Conservation (phyloP, 2,329 filamentous ascomycete genomes). For the Aspergillus bombycis region DNA sequence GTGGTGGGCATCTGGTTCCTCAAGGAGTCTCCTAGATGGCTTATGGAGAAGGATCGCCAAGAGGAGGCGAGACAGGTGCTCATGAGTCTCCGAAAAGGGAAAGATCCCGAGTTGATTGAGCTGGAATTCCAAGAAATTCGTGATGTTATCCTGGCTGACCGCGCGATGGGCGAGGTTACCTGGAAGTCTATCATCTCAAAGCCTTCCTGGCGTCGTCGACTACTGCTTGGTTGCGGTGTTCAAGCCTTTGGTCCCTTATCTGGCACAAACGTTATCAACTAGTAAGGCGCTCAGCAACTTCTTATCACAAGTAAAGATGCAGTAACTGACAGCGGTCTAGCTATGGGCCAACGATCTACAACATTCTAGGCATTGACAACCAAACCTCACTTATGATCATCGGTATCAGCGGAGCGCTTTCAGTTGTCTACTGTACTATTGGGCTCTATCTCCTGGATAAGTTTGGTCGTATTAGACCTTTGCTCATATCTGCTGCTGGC, state of each 20-base stretch:
- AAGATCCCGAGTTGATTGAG: conserved; percentile 33
- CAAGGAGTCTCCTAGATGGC: conserved; percentile 31
- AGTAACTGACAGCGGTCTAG: neutral
- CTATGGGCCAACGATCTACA: conserved; percentile 49
- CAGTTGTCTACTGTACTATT: conserved; percentile 50
- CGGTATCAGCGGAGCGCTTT: conserved; percentile 53
- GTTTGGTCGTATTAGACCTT: conserved; percentile 51
- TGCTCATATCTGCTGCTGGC: conserved; percentile 47
- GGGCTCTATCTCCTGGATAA: conserved; percentile 50
- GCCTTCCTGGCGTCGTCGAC: conserved; percentile 48
- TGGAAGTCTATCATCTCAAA: conserved; percentile 47
- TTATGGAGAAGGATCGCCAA: conserved; percentile 29
- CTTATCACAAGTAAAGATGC: neutral
- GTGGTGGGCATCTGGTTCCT: conserved; percentile 35
- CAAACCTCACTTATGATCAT: conserved; percentile 53
- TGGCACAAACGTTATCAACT: conserved; percentile 53
- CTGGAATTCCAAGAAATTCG: conserved; percentile 45
- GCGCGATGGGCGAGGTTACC: conserved; percentile 36
- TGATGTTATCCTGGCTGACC: conserved; percentile 42
- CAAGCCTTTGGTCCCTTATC: conserved; percentile 52
- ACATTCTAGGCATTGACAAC: conserved; percentile 46
- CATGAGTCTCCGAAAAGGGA: conserved; percentile 21
- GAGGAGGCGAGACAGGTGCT: conserved; percentile 25
- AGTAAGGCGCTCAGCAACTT: conserved; percentile 15
- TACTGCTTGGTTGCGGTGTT: conserved; percentile 50